phyloP scores from a whole-genome alignment of 2,329 filamentous ascomycete genomes.

The Berkeleyomyces rouxiae region DNA sequence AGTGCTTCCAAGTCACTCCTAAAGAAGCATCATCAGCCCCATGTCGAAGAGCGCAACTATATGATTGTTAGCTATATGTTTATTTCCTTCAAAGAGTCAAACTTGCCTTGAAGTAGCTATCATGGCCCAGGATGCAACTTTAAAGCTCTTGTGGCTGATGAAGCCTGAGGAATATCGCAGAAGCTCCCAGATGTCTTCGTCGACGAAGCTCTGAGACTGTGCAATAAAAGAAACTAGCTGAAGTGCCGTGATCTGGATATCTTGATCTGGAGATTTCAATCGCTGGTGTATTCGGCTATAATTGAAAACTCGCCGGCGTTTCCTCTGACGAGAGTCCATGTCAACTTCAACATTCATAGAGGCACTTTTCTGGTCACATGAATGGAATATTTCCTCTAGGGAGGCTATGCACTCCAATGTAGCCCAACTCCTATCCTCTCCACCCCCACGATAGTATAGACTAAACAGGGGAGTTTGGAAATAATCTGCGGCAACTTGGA shows the following conservation, averaged over 20 bases:
- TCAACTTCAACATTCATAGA: constrained; percentile 13
- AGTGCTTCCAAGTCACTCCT: constrained; percentile 44
- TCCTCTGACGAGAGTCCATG: constrained; percentile 33
- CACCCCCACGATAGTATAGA: constrained; percentile 34
- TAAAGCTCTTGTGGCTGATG: constrained; percentile 52
- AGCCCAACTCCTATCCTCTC: constrained; percentile 44
- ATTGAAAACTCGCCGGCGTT: constrained; percentile 30
- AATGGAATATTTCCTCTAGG: constrained; percentile 30
- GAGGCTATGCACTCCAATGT: constrained; percentile 41
- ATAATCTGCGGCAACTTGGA: constrained; percentile 26
- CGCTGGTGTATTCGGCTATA: constrained; percentile 33
- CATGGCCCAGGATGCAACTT: constrained; percentile 64
- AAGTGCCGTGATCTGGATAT: constrained; percentile 33
- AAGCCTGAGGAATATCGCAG: constrained; percentile 40
- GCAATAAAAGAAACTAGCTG: constrained; percentile 43
- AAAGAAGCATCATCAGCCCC: constrained; percentile 10
- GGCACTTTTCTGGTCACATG: background rate
- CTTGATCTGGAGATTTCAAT: constrained; percentile 28
- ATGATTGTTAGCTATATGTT: constrained; percentile 15
- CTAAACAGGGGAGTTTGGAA: constrained; percentile 35
- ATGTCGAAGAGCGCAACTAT: constrained; percentile 20
- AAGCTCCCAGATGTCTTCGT: constrained; percentile 36
- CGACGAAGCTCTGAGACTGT: constrained; percentile 26
- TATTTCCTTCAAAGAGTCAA: background rate
- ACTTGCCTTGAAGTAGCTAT: constrained; percentile 61